These are phyloP conservation scores for Aspergillus sp. DNA, from an alignment of 2,329 filamentous ascomycete species.

Conservation along the genomic window DNA sequence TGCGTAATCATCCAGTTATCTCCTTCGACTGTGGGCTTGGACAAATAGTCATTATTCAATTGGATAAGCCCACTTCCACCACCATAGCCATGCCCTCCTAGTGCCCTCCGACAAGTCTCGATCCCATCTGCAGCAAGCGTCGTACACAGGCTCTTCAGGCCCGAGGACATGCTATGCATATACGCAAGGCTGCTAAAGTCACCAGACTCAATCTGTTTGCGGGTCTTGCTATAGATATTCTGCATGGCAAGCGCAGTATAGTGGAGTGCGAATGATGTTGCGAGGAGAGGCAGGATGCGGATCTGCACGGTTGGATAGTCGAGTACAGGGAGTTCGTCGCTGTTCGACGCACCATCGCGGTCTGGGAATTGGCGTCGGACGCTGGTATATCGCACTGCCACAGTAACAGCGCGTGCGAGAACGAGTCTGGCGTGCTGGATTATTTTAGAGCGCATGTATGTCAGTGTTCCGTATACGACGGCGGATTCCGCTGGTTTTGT, in stretches of 20 bases:
- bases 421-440: conserved; percentile 51
- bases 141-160: conserved; percentile 55
- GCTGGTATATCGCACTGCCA: conserved; percentile 53
- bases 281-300: conserved; percentile 53
- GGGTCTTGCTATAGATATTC: conserved; percentile 47
- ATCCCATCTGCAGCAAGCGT: conserved; percentile 55
- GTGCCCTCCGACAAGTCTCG: conserved; percentile 53
- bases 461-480: conserved; percentile 53
- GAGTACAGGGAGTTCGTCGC: conserved; percentile 48
- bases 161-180: conserved; percentile 55
- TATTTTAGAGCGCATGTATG: conserved; percentile 47
- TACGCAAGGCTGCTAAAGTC: conserved; percentile 52
- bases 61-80: conserved; percentile 54
- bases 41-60: conserved; percentile 40
- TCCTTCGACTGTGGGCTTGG: conserved; percentile 57
- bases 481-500: conserved; percentile 44
- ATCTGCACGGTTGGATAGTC: conserved; percentile 58
- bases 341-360: conserved; percentile 37
- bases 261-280: conserved; percentile 54
- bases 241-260: conserved; percentile 49
- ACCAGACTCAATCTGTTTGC: conserved; percentile 48
- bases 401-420: conserved; percentile 53
- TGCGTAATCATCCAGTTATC: conserved; percentile 61
- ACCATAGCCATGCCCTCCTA: conserved; percentile 57
- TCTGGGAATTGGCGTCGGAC: conserved; percentile 53